Evolutionary conservation across 257 asterid species (phyloP).

Genomic region (Solanum pennellii): DNA sequence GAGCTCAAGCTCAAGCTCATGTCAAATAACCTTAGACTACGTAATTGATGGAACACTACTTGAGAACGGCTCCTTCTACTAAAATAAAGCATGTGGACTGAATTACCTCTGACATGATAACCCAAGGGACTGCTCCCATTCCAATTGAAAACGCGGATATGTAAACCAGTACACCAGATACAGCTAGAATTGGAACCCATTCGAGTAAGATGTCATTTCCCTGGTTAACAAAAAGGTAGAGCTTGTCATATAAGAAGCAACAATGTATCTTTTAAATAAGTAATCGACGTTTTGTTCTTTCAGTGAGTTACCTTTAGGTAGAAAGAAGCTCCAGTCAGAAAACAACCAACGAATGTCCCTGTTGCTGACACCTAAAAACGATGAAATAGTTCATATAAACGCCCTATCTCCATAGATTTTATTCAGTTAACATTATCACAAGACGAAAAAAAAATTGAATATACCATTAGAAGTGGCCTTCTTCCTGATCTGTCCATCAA

Average conservation of each 20-base stretch:
- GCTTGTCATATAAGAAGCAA: background rate
- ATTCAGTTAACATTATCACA: background rate
- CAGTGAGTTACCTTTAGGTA: constrained; percentile 43
- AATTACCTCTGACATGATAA: constrained; percentile 83
- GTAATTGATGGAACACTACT: background rate
- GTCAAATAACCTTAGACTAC: background rate
- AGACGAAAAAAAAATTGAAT: background rate
- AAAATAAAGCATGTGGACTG: background rate
- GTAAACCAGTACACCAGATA: constrained; percentile 76
- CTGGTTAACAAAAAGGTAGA: constrained; percentile 17
- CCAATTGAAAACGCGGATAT: constrained; percentile 67
- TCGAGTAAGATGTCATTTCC: constrained; percentile 33
- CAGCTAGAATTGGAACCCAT: constrained; percentile 47
- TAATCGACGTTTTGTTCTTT: background rate
- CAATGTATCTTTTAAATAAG: background rate
- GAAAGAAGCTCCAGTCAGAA: constrained; percentile 57
- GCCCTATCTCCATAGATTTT: background rate
- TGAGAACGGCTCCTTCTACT: background rate
- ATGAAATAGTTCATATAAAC: background rate
- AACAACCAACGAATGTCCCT: constrained; percentile 65
- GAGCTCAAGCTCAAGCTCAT: background rate
- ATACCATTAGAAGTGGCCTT: constrained; percentile 68
- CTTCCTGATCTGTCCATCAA: constrained; percentile 79
- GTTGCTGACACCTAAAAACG: constrained; percentile 58
- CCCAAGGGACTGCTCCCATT: constrained; percentile 92